Evolutionary conservation across 257 asterid species (phyloP), one percentile per base, ranked within the genome.

Genomic region (Cruciata laevipes): DNA sequence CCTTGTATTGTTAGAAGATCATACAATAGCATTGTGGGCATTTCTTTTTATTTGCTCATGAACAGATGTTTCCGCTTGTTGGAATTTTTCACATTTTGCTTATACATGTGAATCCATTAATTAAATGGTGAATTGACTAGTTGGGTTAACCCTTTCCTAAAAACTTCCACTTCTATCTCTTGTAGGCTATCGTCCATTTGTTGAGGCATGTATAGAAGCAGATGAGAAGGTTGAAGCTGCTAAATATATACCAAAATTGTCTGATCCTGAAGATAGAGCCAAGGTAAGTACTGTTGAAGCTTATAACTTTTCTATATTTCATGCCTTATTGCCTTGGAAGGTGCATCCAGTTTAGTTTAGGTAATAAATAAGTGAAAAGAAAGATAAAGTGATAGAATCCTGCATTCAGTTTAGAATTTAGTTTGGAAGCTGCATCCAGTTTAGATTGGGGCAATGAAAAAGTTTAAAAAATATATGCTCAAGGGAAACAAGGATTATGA

Each of bases 151-250:
- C 23, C 66, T 12, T 16, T 10, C 40, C 58, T 72, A 38, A 32
- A 60, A 21, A 62, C 64, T 40, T 8, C 71, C 33, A 51, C 24
- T 77, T 52, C 35, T 78, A 62, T 60, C 66, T 35, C 72, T 18
- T 73, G 64, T 75, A 90, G 99, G 99, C 68, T 93, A 83, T 83
- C 95, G 94, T 67, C 99, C 99, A 61, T 93, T 90, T 67, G 97
- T 93, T 73, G 97, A 93, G 84, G 99, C 99, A 62, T 90, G 99
- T 73, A 70, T 81, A 17, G 99, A 90, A 63, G 96, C 95, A 25
- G 92, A 83, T 63, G 97, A 88, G 84, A 93, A 86, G 72, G 84
- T 73, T 55, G 95, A 90, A 86, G 97, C 96, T 10, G 85, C 82
- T 37, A 93, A 90, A 72, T 93, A 93, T 56, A 90, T 93, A 79